These are phyloP conservation scores for Gymnopus androsaceus DNA, from an alignment of 1,284 basidiomycete genomes.

Conservation along the genomic window DNA sequence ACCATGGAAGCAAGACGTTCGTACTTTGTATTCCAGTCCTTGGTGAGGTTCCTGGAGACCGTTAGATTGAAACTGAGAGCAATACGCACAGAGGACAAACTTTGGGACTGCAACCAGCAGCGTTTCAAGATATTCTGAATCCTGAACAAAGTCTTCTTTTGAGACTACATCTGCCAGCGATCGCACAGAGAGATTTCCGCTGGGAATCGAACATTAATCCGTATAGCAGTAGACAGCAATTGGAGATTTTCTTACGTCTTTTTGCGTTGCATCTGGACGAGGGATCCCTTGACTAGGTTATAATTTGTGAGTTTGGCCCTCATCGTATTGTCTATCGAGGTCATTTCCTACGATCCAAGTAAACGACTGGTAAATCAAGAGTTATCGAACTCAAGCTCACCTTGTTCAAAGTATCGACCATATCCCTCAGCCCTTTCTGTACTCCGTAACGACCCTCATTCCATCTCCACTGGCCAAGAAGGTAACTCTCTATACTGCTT, in stretches of 20 bases:
- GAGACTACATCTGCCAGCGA: constrained; percentile 87
- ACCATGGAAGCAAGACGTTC: constrained; percentile 90
- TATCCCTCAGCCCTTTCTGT: constrained; percentile 78
- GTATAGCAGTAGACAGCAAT: not conserved
- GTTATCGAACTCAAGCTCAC: constrained; percentile 49
- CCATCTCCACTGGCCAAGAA: constrained; percentile 83
- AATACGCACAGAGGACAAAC: constrained; percentile 56
- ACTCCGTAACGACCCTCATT: constrained; percentile 86
- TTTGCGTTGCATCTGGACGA: constrained; percentile 94
- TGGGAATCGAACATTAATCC: constrained; percentile 34
- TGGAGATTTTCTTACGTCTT: constrained; percentile 67
- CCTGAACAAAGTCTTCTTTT: constrained; percentile 79
- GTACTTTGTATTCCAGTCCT: constrained; percentile 90
- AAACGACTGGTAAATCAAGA: constrained; percentile 10
- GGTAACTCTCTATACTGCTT: constrained; percentile 77
- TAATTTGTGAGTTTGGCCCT: constrained; percentile 91
- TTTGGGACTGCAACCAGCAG: constrained; percentile 93
- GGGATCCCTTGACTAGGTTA: constrained; percentile 90
- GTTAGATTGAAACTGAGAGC: constrained; percentile 15
- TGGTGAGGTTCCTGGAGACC: constrained; percentile 66
- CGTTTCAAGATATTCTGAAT: constrained; percentile 94
- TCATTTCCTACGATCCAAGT: constrained; percentile 69
- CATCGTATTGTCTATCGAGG: constrained; percentile 86
- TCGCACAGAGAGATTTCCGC: constrained; percentile 91
- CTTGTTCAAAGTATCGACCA: constrained; percentile 82